Percentiles rank a stretch among this genome's conserved stretches.
Conservation (phyloP, 108 stramenopile species). For the Skeletonema menzelii region DNA sequence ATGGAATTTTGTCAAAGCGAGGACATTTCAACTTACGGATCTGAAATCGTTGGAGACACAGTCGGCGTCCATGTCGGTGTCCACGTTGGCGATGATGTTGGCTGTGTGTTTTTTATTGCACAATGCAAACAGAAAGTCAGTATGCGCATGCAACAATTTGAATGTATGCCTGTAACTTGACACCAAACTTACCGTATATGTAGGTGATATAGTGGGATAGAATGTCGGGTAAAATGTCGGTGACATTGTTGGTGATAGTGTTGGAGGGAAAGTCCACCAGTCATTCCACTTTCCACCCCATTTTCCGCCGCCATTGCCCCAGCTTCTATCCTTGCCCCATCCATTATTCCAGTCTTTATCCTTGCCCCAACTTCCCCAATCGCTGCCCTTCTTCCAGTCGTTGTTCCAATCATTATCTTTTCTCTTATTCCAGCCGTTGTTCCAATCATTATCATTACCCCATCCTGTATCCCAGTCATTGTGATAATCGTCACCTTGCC, state of each 20-base stretch:
- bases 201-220: neutral
- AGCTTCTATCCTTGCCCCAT: neutral
- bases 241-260: neutral
- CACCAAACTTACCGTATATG: neutral
- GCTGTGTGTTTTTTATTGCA: neutral
- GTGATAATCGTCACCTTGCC: neutral
- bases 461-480: neutral
- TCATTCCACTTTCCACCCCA: neutral
- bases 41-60: neutral
- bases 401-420: neutral
- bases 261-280: neutral
- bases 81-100: neutral
- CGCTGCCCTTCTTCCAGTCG: neutral
- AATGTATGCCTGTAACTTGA: neutral
- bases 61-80: neutral
- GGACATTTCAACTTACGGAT: neutral
- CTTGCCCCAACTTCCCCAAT: neutral
- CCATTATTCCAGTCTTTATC: neutral
- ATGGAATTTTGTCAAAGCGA: neutral
- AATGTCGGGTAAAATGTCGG: constrained; percentile 5
- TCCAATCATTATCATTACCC: neutral
- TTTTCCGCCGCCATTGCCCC: neutral
- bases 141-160: neutral
- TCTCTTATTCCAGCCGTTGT: neutral
- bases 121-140: neutral